Base-by-base conservation (phyloP, 306 rosid species). In the Casuarina equisetifolia region DNA sequence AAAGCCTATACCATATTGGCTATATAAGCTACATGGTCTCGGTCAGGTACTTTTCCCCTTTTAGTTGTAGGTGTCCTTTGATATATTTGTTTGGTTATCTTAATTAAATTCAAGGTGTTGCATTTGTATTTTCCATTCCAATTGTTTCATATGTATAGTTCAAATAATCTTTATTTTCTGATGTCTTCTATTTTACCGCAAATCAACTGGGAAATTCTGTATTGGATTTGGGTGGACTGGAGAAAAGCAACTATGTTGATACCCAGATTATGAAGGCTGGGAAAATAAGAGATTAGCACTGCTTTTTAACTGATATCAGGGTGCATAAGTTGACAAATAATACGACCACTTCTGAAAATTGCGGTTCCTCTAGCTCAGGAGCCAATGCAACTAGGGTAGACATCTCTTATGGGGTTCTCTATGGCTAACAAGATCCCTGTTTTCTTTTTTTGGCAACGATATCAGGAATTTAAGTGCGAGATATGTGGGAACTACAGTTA, bases 401-500 rank as follows among this genome's bases (percentile, higher is more conserved):
- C 32, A 42, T 66, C 15, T 70, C 32, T 59, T 52, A 39, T 44
- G 16, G 57, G 5, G 32, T 68, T 55, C 50, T 75, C 52, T 63
- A 6, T 20, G 78, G 76, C 46, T 58, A 55, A 15, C 82, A 52
- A 6, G 64, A 62, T 80, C 82, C 59, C 76, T 44, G 19, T 52
- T 66, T 44, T 82, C 77, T 67, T 10, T 25, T 25, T 0, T 25
- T 25, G 32, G 32, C 32, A 43, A 16, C 85, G 81, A 51, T 86
- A 85, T 73, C 95, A 94, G 97, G 98, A 95, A 84, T 95, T 92
- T 73, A 95, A 95, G 84, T 95, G 97, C 8, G 98, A 95, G 88
- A 95, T 95, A 87, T 95, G 98, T 45, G 98, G 98, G 72, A 95
- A 95, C 91, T 89, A 92, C 88, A 95, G 98, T 85, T 95, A 95